These are phyloP conservation scores for Magnolia kwangsiensis DNA, from an alignment of 164 flowering plant species.

Conservation along the genomic window DNA sequence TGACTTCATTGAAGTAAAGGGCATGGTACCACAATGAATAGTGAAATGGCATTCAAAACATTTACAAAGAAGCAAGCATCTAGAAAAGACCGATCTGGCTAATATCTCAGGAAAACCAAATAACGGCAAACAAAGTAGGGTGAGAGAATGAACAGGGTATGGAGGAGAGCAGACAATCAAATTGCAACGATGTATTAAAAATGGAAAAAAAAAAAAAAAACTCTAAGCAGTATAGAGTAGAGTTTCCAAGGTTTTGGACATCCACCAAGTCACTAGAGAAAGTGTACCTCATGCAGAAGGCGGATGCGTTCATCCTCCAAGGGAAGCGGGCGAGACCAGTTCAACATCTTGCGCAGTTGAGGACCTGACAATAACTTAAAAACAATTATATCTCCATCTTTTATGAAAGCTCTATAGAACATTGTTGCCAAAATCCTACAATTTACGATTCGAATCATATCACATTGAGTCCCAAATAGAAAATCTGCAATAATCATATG, in stretches of 20 bases:
- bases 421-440: no score
- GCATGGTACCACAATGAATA: background rate
- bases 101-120: background rate
- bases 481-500: no score
- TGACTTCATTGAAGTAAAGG: slow-evolving; percentile 16
- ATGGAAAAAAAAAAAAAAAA: background rate
- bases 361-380: slow-evolving; percentile 48
- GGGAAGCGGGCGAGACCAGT: slow-evolving; percentile 95
- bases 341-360: slow-evolving; percentile 64
- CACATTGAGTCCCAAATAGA: no score
- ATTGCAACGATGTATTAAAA: background rate
- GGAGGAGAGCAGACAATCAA: background rate
- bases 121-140: no score
- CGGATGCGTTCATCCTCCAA: slow-evolving; percentile 93
- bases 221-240: background rate
- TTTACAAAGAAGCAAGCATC: background rate
- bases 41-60: background rate
- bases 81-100: background rate
- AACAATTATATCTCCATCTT: no score
- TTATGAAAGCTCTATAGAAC: no score
- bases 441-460: no score
- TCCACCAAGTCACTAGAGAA: background rate
- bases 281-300: slow-evolving; percentile 74
- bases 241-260: background rate
- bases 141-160: background rate